Evolutionary conservation across 495 filamentous ascomycete genomes (phyloP).

Genomic region (Talaromyces borbonicus): DNA sequence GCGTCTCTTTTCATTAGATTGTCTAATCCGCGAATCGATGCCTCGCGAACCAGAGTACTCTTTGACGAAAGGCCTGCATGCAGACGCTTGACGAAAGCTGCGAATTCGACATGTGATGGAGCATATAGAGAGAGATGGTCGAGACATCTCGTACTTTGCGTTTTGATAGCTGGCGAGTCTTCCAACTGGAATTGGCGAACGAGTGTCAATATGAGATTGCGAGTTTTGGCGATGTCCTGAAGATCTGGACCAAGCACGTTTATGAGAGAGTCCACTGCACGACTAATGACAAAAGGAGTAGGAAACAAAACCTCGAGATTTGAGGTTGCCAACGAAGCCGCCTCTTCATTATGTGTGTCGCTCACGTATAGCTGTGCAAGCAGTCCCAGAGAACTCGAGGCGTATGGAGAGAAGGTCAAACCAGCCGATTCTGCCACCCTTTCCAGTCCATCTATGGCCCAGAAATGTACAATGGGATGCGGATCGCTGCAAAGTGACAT

Average conservation of each 20-base stretch:
- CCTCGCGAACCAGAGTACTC: conserved; percentile 57
- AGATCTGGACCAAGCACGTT: conserved; percentile 94
- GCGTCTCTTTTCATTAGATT: conserved; percentile 92
- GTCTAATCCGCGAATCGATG: conserved; percentile 80
- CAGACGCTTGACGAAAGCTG: conserved; percentile 69
- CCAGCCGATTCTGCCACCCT: conserved; percentile 88
- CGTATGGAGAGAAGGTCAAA: conserved; percentile 80
- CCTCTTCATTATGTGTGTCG: conserved; percentile 84
- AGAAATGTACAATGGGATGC: conserved; percentile 93
- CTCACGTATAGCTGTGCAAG: conserved; percentile 82
- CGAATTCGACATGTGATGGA: conserved; percentile 72
- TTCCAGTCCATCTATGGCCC: conserved; percentile 82
- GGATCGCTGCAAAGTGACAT: conserved; percentile 95
- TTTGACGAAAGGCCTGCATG: conserved; percentile 66
- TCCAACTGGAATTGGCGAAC: conserved; percentile 77
- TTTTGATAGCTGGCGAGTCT: conserved; percentile 57
- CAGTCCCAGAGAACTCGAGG: conserved; percentile 85
- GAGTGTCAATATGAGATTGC: conserved; percentile 82
- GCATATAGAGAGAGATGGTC: conserved; percentile 93
- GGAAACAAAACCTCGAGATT: conserved; percentile 79
- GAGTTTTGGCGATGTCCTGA: conserved; percentile 83
- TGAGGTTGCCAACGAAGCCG: conserved; percentile 66
- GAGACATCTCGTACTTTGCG: conserved; percentile 70
- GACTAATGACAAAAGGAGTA: conserved; percentile 70
- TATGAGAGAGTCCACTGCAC: conserved; percentile 88